phyloP scores from a whole-genome alignment of 2,329 filamentous ascomycete species.

The Sarocladium strictum region DNA sequence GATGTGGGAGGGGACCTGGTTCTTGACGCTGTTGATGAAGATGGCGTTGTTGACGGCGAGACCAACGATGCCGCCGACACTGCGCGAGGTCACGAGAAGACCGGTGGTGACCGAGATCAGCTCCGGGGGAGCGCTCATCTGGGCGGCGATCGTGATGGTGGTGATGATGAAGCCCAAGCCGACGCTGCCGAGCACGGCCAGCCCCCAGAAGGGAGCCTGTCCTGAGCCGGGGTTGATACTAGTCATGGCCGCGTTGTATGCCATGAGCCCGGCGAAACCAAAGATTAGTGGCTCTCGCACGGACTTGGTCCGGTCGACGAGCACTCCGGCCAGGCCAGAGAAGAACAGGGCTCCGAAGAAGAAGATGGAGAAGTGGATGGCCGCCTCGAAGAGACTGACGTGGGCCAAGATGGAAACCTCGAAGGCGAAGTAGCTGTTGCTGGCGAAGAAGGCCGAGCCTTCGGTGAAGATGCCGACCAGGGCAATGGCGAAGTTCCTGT shows the following conservation, averaged over 20 bases:
- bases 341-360: conserved; percentile 24
- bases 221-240: conserved; percentile 18
- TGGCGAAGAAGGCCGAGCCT: too few species aligned
- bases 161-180: conserved; percentile 27
- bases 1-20: conserved; percentile 23
- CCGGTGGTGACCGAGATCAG: conserved; percentile 30
- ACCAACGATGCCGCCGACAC: conserved; percentile 30
- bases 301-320: conserved; percentile 20
- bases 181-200: conserved; percentile 26
- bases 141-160: conserved; percentile 27
- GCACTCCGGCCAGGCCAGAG: conserved; percentile 23
- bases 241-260: conserved; percentile 28
- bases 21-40: conserved; percentile 20
- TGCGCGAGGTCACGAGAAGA: conserved; percentile 29
- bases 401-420: conserved; percentile 19
- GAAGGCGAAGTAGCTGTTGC: too few species aligned
- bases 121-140: conserved; percentile 29
- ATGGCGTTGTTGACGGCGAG: conserved; percentile 29
- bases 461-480: too few species aligned
- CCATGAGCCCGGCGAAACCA: conserved; percentile 19
- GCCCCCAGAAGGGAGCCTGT: conserved; percentile 26
- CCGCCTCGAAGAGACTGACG: conserved; percentile 26
- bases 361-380: conserved; percentile 25
- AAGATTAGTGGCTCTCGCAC: conserved; percentile 17
- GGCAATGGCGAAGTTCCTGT: too few species aligned